Base-by-base conservation (phyloP, 352 stramenopile species). In the Globisporangium nodosum region DNA sequence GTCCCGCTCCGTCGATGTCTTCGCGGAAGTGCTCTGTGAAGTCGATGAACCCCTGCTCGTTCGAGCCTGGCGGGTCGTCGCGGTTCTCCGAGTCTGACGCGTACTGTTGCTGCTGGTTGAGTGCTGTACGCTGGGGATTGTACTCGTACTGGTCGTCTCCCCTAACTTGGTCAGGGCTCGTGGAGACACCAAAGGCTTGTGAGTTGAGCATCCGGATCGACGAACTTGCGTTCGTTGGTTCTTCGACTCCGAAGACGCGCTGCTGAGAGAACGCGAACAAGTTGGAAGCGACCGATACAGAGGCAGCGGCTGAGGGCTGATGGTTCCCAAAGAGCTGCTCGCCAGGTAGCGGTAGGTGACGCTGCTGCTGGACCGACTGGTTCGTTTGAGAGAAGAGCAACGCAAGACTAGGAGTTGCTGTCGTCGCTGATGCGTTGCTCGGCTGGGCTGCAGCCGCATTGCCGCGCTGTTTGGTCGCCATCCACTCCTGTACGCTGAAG, bases 401-500 rank as follows among this genome's bases (percentile, higher is more conserved):
- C 12, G 8, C 20, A 27, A 49, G 8, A 7, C 45, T 35, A 39
- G 33, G 33, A 37, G 33, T 1, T 37, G 33, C 5, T 37, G 50
- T 67, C 46, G n/a, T 51, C 18, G 37, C 27, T 49, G 58, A 16
- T 45, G 21, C 11, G 47, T 55, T 61, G 58, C 50, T 71, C 20
- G 63, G 45, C 64, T 78, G 61, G 18, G 45, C 69, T 3, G 68
- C 64, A 2, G 48, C 54, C n/a, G 68, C 78, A 4, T 50, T 30
- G 1, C 70, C 31, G 3, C 73, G 76, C 7, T 69, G 70, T 49
- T 89, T 89, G 49, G 53, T 89, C 2, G 78, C 77, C 55, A 91
- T 87, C 78, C 80, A 88, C 52, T 91, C 77, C 49, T 91, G 74
- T 7, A 91, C 81, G 60, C 78, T 89, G 8, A 89, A 76, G 15